Evolutionary conservation across 176 grass and related monocot genomes (phyloP).

Genomic region (Stipa capillata): DNA sequence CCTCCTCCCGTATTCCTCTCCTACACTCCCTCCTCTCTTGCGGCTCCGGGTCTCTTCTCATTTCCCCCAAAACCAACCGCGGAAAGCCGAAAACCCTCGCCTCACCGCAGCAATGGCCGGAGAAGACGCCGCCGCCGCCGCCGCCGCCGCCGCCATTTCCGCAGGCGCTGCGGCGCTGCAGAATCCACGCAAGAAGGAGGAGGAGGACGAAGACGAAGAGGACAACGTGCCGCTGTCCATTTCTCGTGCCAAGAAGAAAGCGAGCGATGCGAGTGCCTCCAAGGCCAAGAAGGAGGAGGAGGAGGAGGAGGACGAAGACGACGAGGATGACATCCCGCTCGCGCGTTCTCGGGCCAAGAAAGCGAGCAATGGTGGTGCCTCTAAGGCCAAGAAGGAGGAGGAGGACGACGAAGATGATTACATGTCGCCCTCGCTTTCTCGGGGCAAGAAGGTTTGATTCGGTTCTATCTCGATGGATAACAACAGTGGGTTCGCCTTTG

Average conservation of each 20-base stretch:
- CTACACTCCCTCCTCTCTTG: neutral
- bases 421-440: neutral
- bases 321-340: constrained; percentile 6
- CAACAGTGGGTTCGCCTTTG: neutral
- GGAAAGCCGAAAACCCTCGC: constrained; percentile 31
- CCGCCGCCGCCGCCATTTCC: no score
- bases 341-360: constrained; percentile 23
- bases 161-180: neutral
- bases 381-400: constrained; percentile 22
- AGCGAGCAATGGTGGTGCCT: constrained; percentile 12
- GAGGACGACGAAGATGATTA: constrained; percentile 2
- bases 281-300: constrained; percentile 27
- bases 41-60: neutral
- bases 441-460: constrained; percentile 30
- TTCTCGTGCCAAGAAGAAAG: constrained; percentile 13
- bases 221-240: constrained; percentile 1
- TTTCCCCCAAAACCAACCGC: neutral
- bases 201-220: neutral
- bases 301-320: constrained; percentile 13
- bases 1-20: neutral
- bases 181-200: neutral
- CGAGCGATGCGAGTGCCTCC: neutral
- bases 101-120: constrained; percentile 22
- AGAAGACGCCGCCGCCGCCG: constrained; percentile 22
- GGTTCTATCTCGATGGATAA: neutral